These are phyloP conservation scores for Hysterangium stoloniferum DNA, from an alignment of 768 basidiomycete genomes.

Conservation along the genomic window DNA sequence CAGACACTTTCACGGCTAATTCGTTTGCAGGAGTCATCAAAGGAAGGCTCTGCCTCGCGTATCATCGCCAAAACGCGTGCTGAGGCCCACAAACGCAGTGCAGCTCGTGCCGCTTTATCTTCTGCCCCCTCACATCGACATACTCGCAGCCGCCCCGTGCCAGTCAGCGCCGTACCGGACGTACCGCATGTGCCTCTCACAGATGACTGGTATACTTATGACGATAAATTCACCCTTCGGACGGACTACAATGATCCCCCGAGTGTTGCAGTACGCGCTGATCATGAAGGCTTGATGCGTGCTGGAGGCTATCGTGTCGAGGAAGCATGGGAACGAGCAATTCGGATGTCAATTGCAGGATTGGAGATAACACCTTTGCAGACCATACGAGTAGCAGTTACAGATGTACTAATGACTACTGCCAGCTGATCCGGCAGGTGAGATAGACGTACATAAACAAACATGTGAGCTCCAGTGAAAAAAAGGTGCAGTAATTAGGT, in stretches of 20 bases:
- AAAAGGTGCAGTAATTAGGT: no score
- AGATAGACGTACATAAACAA: no score
- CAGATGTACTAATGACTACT: not conserved
- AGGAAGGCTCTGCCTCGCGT: slow-evolving; percentile 12
- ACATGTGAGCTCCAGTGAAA: no score
- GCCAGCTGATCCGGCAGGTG: no score
- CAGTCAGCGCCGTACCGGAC: slow-evolving; percentile 62
- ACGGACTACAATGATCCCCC: slow-evolving; percentile 61
- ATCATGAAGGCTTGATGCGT: slow-evolving; percentile 70
- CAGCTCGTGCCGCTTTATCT: slow-evolving; percentile 41
- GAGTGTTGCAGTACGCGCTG: slow-evolving; percentile 70
- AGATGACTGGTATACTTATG: slow-evolving; percentile 70
- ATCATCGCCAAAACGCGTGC: slow-evolving; percentile 64
- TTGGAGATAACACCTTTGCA: slow-evolving; percentile 49
- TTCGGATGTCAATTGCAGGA: slow-evolving; percentile 65
- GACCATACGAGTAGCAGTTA: not conserved
- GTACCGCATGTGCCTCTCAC: slow-evolving; percentile 73
- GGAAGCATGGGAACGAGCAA: slow-evolving; percentile 80
- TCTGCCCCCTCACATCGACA: not conserved
- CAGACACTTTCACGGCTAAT: not conserved
- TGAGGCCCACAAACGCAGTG: slow-evolving; percentile 52
- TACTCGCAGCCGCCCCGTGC: slow-evolving; percentile 51
- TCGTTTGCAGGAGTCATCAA: slow-evolving; percentile 5
- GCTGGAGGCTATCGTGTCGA: slow-evolving; percentile 77
- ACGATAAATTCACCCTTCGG: slow-evolving; percentile 53